phyloP scores from a whole-genome alignment of 140 eudicot species.

The Cichorium intybus region DNA sequence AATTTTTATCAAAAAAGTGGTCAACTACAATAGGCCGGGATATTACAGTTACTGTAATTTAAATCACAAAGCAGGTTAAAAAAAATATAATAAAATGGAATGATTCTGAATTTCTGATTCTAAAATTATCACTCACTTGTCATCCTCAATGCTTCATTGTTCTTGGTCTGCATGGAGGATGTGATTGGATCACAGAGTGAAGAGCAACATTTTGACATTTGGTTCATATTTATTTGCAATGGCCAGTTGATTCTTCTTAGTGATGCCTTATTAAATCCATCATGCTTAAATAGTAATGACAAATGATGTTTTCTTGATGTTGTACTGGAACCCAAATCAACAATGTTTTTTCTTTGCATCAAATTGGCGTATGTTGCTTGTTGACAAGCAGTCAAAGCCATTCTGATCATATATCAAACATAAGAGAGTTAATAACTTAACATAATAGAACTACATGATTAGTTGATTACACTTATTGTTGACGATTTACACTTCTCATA shows the following conservation, averaged over 20 bases:
- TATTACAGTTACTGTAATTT: not conserved
- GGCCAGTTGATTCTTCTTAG: slow-evolving; percentile 9
- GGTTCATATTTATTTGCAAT: not conserved
- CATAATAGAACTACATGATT: not conserved
- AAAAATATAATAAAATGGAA: not conserved
- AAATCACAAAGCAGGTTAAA: not conserved
- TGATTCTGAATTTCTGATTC: not conserved
- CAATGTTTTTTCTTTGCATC: slow-evolving; percentile 8
- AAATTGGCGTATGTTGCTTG: slow-evolving; percentile 24
- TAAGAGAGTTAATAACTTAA: not conserved
- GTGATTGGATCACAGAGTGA: slow-evolving; percentile 16
- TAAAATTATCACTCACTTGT: slow-evolving; percentile 35
- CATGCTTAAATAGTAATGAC: not conserved
- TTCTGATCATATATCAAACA: slow-evolving; percentile 30
- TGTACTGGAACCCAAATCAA: slow-evolving; percentile 10
- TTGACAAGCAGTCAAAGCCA: slow-evolving; percentile 34
- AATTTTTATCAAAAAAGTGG: too few relatives aligned
- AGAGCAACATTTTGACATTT: slow-evolving; percentile 7
- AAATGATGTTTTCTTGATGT: slow-evolving; percentile 16
- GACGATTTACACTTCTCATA: not conserved
- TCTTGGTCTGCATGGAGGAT: slow-evolving; percentile 18
- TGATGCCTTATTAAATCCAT: slow-evolving; percentile 4
- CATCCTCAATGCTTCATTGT: slow-evolving; percentile 20
- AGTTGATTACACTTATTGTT: not conserved
- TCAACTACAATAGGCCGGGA: too few relatives aligned